Evolutionary conservation across 2,329 filamentous ascomycete species (phyloP), one percentile per base, ranked within the genome.

Genomic region (Cladophialophora yegresii): DNA sequence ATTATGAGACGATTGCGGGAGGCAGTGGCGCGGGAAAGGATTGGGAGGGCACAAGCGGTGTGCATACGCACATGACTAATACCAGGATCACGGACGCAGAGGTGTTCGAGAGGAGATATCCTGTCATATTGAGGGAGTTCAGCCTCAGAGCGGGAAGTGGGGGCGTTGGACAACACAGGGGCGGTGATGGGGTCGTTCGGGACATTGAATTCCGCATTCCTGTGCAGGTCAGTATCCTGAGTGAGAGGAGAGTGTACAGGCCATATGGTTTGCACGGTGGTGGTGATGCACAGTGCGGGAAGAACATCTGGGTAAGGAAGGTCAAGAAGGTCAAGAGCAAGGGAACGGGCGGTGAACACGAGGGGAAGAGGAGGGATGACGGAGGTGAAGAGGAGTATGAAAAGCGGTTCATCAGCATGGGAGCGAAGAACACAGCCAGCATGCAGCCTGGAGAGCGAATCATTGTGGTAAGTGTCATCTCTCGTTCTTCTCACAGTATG

Each of bases 41-140:
- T 23, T 95, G 91, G 91, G 83, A 88, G 64, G 91, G 91, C 26
- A 89, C 90, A 26, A 87, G 82, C 63, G 90, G 90, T 23, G 89
- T 93, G 36, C 90, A 95, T 74, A 89, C 87, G 3, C 90, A 93
- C 77, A 93, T 93, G 89, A 95, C 91, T 10, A 96, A 95, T 75
- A 95, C 90, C 0, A 84, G 91, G 4, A 95, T 93, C 73, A 93
- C 91, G 0, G 91, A 96, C 74, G 84, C 88, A 0, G 91, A 96
- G 74, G 86, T 93, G 12, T 90, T 95, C 67, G 91, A 95, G 78
- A 84, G 90, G 49, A 81, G 91, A 2, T 93, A 93, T 72, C 90
- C 90, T 0, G 89, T 92, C 1, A 78, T 95, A 6, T 78, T 95
- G 47, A 82, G 88, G 2, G 85, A 90, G 71, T 95, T 95, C 73